Base-by-base conservation (phyloP, 2,329 filamentous ascomycete genomes). In the Exophiala calicioides region DNA sequence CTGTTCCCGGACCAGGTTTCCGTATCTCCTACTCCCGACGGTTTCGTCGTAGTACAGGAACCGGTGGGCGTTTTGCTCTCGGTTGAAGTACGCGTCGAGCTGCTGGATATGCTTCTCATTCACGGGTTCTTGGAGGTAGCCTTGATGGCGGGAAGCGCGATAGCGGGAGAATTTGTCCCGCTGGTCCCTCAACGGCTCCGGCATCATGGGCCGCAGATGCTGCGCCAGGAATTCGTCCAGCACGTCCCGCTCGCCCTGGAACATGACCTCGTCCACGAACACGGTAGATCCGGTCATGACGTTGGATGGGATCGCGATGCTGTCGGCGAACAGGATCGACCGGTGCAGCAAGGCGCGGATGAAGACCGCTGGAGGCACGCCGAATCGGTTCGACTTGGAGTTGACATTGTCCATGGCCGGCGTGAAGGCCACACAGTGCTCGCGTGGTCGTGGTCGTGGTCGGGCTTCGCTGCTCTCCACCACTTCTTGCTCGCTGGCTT, bases 381-480 rank as follows among this genome's bases (percentile, higher is more conserved):
- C 39, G 27, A 24, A 43, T 19, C 21, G n/a, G 13, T 43, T 43
- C 30, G 27, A 26, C 19, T 43, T 43, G 9, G 39, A 21, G n/a
- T 43, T 43, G 30, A 43, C 39, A 15, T 43, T 43, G 21, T 43
- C 39, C 30, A 43, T 23, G 7, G 39, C 20, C 23, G 39, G 39
- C 20, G 20, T 43, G 13, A 43, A 43, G 15, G 39, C 39, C 3
- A 42, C 13, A 18, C 39, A 42, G n/a, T n/a, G n/a, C n/a, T n/a
- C n/a, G n/a, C n/a, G n/a, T n/a, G n/a, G n/a, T n/a, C n/a, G n/a
- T n/a, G n/a, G n/a, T n/a, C n/a, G n/a, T n/a, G n/a, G n/a, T n/a
- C n/a, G n/a, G n/a, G n/a, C n/a, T n/a, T n/a, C n/a, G n/a, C n/a
- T n/a, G n/a, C n/a, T n/a, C n/a, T n/a, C n/a, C n/a, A n/a, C n/a